Evolutionary conservation across 2,329 filamentous ascomycete species (phyloP).

Genomic region (Pestalotiopsis sp.): DNA sequence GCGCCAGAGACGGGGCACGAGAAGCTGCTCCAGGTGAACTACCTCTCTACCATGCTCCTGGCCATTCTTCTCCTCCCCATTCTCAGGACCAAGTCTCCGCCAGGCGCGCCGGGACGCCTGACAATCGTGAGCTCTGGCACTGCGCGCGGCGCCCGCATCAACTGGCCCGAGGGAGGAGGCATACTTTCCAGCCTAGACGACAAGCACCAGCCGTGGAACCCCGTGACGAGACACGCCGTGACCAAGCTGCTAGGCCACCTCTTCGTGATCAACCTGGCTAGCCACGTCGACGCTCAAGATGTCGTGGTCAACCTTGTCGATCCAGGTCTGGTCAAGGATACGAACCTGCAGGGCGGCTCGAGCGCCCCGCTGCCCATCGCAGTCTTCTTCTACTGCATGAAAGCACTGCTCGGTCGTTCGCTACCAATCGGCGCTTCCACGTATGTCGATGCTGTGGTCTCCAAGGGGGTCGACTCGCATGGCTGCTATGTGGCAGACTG

Average conservation of each 20-base stretch:
- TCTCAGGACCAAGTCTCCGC: slow-evolving; percentile 20
- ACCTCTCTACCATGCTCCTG: slow-evolving; percentile 37
- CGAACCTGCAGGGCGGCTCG: background rate
- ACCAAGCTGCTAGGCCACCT: slow-evolving; percentile 19
- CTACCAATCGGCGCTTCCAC: slow-evolving; percentile 2
- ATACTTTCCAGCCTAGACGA: slow-evolving; percentile 18
- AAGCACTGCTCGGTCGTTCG: background rate
- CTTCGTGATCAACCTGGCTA: background rate
- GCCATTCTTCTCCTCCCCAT: slow-evolving; percentile 34
- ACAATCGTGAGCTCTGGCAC: slow-evolving; percentile 31
- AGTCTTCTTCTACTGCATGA: background rate
- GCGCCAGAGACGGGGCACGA: slow-evolving; percentile 39
- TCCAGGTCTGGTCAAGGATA: slow-evolving; percentile 6
- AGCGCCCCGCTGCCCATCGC: background rate
- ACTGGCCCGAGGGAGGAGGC: slow-evolving; percentile 18
- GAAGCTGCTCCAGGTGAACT: slow-evolving; percentile 43
- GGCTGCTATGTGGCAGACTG: slow-evolving; percentile 5
- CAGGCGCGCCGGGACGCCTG: slow-evolving; percentile 17
- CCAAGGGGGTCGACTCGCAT: background rate
- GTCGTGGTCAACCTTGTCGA: slow-evolving; percentile 3
- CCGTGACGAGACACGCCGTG: slow-evolving; percentile 21
- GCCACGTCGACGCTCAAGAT: background rate
- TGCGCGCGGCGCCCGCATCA: slow-evolving; percentile 17
- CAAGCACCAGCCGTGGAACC: slow-evolving; percentile 14
- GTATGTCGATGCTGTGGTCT: background rate